A percentile compares a stretch with the other conserved stretches of the same genome.
phyloP scores from a whole-genome alignment of 2,329 filamentous ascomycete species.

The Bipolaris oryzae region DNA sequence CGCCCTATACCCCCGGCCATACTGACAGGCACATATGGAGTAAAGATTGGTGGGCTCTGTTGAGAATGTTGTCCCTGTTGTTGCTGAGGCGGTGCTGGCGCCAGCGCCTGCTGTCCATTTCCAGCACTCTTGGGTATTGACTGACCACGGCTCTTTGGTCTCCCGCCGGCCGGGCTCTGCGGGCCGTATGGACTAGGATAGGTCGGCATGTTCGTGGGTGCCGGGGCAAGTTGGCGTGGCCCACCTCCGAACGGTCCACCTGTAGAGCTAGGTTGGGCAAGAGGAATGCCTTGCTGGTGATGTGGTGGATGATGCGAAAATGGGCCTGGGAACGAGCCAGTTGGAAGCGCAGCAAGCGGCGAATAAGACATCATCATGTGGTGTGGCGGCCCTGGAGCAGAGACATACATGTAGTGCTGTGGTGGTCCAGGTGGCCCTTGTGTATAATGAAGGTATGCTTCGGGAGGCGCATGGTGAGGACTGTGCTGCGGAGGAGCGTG shows the following conservation, averaged over 20 bases:
- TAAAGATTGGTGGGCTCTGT: constrained; percentile 23
- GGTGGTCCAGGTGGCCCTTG: constrained; percentile 29
- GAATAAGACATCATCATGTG: constrained; percentile 37
- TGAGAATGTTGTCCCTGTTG: constrained; percentile 10
- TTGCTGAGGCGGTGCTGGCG: constrained; percentile 36
- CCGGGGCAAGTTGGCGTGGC: constrained; percentile 33
- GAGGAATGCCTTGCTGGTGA: constrained; percentile 17
- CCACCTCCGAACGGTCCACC: constrained; percentile 10
- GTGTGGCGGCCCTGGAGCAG: constrained; percentile 27
- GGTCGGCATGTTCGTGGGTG: constrained; percentile 27
- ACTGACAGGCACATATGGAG: constrained; percentile 33
- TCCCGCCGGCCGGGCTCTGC: constrained; percentile 26
- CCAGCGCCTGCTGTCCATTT: constrained; percentile 35
- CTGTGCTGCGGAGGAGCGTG: constrained; percentile 18
- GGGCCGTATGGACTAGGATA: constrained; percentile 43
- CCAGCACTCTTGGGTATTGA: constrained; percentile 13
- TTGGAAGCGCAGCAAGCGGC: constrained; percentile 35
- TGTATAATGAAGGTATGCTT: constrained; percentile 26
- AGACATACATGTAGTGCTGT: constrained; percentile 28
- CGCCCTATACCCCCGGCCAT: constrained; percentile 18
- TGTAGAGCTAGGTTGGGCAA: constrained; percentile 19
- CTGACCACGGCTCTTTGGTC: constrained; percentile 33
- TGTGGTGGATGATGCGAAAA: constrained; percentile 19
- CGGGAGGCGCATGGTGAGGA: constrained; percentile 26
- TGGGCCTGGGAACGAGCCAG: constrained; percentile 21